phyloP scores from a whole-genome alignment of 306 rosid genomes.

The apple (Malus domestica) region DNA sequence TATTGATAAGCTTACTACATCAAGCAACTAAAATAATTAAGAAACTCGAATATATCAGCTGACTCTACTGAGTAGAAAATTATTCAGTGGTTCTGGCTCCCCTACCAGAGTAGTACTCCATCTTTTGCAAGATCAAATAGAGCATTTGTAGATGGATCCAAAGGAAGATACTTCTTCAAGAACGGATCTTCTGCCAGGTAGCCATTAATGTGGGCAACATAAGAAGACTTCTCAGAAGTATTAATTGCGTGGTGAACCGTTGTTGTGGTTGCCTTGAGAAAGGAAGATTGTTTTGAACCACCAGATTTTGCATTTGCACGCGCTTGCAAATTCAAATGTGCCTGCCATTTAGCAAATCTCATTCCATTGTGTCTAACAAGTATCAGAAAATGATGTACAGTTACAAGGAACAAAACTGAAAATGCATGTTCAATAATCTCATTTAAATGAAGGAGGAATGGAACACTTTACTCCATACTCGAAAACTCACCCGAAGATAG shows the following conservation, averaged over 20 bases:
- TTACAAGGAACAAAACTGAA: neutral
- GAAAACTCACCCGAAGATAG: slow-evolving; percentile 67
- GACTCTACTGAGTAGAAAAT: neutral
- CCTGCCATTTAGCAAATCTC: slow-evolving; percentile 45
- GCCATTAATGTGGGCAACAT: slow-evolving; percentile 83
- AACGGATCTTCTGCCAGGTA: slow-evolving; percentile 77
- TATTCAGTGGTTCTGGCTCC: slow-evolving; percentile 17
- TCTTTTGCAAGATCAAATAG: slow-evolving; percentile 89
- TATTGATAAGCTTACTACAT: slow-evolving; percentile 88
- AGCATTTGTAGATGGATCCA: slow-evolving; percentile 67
- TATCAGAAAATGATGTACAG: neutral
- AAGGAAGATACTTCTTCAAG: slow-evolving; percentile 74
- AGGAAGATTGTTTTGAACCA: slow-evolving; percentile 63
- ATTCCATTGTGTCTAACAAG: slow-evolving; percentile 2
- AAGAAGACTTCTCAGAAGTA: slow-evolving; percentile 89
- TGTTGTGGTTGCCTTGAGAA: slow-evolving; percentile 87
- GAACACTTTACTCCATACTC: neutral
- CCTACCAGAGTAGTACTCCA: slow-evolving; percentile 96
- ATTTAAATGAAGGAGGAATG: neutral
- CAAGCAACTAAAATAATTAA: slow-evolving; percentile 27
- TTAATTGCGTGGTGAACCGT: slow-evolving; percentile 82
- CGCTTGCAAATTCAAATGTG: slow-evolving; percentile 61
- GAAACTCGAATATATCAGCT: slow-evolving; percentile 9
- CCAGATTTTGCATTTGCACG: slow-evolving; percentile 53
- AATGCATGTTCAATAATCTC: neutral